Evolutionary conservation across 768 basidiomycete genomes (phyloP).

Genomic region (Omphalotus guepiniiformis): DNA sequence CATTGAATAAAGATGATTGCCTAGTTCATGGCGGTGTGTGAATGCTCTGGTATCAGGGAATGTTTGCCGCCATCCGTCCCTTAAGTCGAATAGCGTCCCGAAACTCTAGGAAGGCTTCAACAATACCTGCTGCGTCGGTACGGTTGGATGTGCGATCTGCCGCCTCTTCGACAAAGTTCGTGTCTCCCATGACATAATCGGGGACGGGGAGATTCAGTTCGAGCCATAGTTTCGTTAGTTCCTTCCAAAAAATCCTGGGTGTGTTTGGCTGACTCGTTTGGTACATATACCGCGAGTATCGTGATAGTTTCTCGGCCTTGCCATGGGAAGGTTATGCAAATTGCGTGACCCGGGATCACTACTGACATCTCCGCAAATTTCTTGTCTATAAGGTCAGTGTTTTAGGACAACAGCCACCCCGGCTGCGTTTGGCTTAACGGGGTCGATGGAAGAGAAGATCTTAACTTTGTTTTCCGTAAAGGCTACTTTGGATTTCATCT

Average conservation of each 20-base stretch:
- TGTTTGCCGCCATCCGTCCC: background rate
- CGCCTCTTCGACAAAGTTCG: slow-evolving; percentile 5
- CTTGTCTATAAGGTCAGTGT: slow-evolving; percentile 10
- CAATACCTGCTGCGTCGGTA: background rate
- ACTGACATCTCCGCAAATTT: background rate
- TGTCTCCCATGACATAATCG: background rate
- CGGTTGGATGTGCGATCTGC: background rate
- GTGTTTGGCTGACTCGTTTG: background rate
- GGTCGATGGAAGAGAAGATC: slow-evolving; percentile 5
- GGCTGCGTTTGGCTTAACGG: background rate
- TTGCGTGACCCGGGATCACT: slow-evolving; percentile 13
- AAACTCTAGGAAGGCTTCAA: background rate
- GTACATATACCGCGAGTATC: slow-evolving; percentile 19
- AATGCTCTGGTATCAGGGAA: background rate
- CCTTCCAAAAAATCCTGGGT: slow-evolving; percentile 11
- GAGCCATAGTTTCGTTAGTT: background rate
- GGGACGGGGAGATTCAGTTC: background rate
- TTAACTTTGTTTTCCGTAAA: slow-evolving; percentile 5
- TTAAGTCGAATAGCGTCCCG: background rate
- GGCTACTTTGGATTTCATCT: background rate
- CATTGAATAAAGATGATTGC: background rate
- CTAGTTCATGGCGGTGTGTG: background rate
- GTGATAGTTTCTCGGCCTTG: background rate
- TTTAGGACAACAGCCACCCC: slow-evolving; percentile 17
- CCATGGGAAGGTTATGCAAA: slow-evolving; percentile 13